phyloP scores from a whole-genome alignment of 768 basidiomycete species.

The Boletus coccyginus region DNA sequence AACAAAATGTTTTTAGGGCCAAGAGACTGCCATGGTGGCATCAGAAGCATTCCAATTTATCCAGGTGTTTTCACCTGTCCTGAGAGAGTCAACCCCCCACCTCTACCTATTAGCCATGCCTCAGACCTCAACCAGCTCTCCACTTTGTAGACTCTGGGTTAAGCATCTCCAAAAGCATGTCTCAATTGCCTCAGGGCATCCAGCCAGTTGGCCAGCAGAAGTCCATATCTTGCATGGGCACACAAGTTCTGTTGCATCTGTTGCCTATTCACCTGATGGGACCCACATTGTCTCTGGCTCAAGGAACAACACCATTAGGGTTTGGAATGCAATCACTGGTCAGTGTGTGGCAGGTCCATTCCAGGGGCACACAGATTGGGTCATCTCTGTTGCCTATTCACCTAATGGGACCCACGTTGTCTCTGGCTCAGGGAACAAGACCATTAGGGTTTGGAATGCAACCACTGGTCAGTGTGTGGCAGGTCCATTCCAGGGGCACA shows the following conservation, averaged over 20 bases:
- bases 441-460: not conserved
- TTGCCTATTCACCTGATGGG: not conserved
- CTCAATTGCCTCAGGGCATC: not conserved
- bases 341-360: not conserved
- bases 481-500: slow-evolving; percentile 4
- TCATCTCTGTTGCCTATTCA: not conserved
- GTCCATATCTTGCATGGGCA: not conserved
- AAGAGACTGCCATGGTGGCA: not conserved
- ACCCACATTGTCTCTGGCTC: not conserved
- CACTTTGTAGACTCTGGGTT: not conserved
- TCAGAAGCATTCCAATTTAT: slow-evolving; percentile 3
- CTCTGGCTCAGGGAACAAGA: not conserved
- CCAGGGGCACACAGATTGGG: not conserved
- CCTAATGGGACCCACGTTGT: not conserved
- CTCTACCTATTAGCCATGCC: not conserved
- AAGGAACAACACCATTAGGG: not conserved
- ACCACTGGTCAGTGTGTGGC: no score
- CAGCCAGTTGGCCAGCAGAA: not conserved
- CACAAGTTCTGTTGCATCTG: not conserved
- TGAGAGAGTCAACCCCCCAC: not conserved
- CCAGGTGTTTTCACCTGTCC: slow-evolving; percentile 1
- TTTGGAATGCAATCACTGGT: not conserved
- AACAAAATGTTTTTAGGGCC: not conserved
- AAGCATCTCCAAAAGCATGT: not conserved
- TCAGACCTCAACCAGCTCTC: not conserved